Base-by-base conservation (phyloP, 345 rosid genomes). In the Populus davidiana region DNA sequence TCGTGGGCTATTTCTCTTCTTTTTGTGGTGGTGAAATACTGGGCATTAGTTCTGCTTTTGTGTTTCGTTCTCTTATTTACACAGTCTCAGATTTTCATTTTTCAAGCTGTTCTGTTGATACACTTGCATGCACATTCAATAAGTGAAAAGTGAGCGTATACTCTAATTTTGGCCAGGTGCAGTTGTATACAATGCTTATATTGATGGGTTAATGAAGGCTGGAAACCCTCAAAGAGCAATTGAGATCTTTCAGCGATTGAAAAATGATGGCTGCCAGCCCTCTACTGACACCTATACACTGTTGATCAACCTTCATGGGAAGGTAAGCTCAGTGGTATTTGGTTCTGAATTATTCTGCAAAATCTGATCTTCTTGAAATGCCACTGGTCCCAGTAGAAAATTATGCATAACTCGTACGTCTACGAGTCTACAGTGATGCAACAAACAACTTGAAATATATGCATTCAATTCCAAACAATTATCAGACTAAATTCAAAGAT, bases 271-370 rank as follows among this genome's bases (percentile, higher is more conserved):
- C 68, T 90, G 94, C 84, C 86, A 87, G 69, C 90, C 90, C 68
- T 82, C 89, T 36, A 85, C 94, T 11, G 94, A 91, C 70, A 93
- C 98, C n/a, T 94, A 91, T 77, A 94, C 94, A 67, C 63, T 91
- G 86, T 84, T 94, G 91, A 92, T 94, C 79, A 94, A 92, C 84
- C 85, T 92, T 85, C 87, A 92, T 31, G 98, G 98, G 73, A 94
- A 91, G 97, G 98, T 93, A 44, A 77, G 67, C 41, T 17, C 43
- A 64, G 50, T 39, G 31, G 38, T 5, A 8, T 69, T 59, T 66
- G 43, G 2, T 78, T 64, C 69, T 66, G 49, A 36, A 52, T 11
- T 66, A 62, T 67, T 44, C 50, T 44, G 17, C 17, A 44, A 44
- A 44, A 25, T 44, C 17, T 13, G 0, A 44, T 44, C 50, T 44